These are phyloP conservation scores for Crotalaria pallida DNA, from an alignment of 306 rosid species.

Conservation along the genomic window DNA sequence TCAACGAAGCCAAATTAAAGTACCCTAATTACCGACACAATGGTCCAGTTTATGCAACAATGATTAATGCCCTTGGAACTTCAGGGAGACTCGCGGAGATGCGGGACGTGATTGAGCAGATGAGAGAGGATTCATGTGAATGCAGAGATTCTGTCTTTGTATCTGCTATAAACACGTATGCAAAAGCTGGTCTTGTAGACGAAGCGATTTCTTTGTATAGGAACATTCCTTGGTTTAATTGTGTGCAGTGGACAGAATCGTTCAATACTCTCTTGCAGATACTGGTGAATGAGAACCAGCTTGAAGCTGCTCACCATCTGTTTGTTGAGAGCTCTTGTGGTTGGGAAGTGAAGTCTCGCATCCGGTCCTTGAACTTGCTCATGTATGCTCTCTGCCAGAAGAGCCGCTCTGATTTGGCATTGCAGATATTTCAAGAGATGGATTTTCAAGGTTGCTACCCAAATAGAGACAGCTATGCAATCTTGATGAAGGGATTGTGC, in stretches of 20 bases:
- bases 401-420: constrained; percentile 41
- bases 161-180: constrained; percentile 37
- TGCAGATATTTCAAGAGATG: constrained; percentile 48
- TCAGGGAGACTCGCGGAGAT: constrained; percentile 37
- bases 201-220: constrained; percentile 37
- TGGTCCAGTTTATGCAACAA: constrained; percentile 49
- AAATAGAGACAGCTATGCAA: constrained; percentile 40
- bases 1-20: constrained; percentile 37
- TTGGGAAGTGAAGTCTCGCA: constrained; percentile 44
- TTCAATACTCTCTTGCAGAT: constrained; percentile 44
- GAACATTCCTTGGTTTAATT: constrained; percentile 41
- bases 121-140: constrained; percentile 49
- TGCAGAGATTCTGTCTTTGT: constrained; percentile 50
- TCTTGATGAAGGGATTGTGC: constrained; percentile 49
- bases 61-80: constrained; percentile 45
- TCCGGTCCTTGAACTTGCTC: constrained; percentile 41
- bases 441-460: constrained; percentile 47
- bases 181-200: constrained; percentile 31
- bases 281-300: constrained; percentile 35
- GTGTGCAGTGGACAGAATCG: constrained; percentile 48
- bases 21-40: constrained; percentile 44
- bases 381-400: constrained; percentile 41
- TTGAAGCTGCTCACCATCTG: constrained; percentile 36
- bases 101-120: constrained; percentile 37
- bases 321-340: constrained; percentile 40